Percentiles rank a stretch among this genome's conserved stretches.
Conservation (phyloP, 805 yeast genomes). For the Clavispora santaluciae region DNA sequence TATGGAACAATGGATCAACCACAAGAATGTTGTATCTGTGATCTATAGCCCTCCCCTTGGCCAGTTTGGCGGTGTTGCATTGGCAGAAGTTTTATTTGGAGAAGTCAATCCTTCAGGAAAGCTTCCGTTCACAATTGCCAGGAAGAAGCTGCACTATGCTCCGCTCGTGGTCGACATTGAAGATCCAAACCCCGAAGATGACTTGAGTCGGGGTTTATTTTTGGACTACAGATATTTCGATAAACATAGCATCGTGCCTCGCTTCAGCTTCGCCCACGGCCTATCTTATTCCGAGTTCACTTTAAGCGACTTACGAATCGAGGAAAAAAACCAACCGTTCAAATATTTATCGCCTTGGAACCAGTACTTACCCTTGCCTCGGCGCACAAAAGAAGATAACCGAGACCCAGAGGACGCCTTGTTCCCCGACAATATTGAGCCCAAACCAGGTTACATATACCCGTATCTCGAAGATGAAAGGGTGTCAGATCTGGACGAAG, state of each 20-base stretch:
- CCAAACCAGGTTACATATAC: slow-evolving; percentile 53
- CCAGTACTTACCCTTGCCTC: slow-evolving; percentile 40
- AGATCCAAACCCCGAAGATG: slow-evolving; percentile 36
- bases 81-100: slow-evolving; percentile 57
- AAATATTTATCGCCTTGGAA: slow-evolving; percentile 44
- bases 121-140: slow-evolving; percentile 60
- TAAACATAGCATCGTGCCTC: slow-evolving; percentile 49
- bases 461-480: slow-evolving; percentile 45
- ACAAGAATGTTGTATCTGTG: slow-evolving; percentile 56
- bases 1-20: slow-evolving; percentile 53
- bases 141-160: slow-evolving; percentile 42
- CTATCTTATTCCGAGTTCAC: slow-evolving; percentile 48
- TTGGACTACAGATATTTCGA: slow-evolving; percentile 58
- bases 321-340: slow-evolving; percentile 39
- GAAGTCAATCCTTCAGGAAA: slow-evolving; percentile 60
- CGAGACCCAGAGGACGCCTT: slow-evolving; percentile 52
- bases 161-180: slow-evolving; percentile 37
- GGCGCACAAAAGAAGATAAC: slow-evolving; percentile 41
- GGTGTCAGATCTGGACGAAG: slow-evolving; percentile 30
- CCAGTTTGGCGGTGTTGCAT: slow-evolving; percentile 51
- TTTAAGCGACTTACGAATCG: slow-evolving; percentile 33
- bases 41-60: slow-evolving; percentile 55
- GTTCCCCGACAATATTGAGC: slow-evolving; percentile 48
- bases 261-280: slow-evolving; percentile 62
- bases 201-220: slow-evolving; percentile 44